Evolutionary conservation across 768 basidiomycete genomes (phyloP), one percentile per base, ranked within the genome.

Genomic region (Neoboletus magnificus): DNA sequence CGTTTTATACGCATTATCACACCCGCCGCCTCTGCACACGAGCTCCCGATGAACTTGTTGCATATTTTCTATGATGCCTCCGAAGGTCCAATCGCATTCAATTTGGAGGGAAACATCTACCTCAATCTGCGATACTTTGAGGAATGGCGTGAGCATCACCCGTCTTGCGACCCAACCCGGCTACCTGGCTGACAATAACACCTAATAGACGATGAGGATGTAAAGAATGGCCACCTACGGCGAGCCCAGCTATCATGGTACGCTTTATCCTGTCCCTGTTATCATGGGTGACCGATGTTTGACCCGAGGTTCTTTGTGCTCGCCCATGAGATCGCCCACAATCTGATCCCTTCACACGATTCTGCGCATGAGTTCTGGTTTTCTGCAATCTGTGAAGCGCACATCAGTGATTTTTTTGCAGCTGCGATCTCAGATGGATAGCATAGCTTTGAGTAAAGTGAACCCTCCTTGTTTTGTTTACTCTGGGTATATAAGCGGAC

Each of bases 331-430:
- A 89, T 92, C 59, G 90, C 90, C 9, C 93, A 96, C 71, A 96
- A 95, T 63, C 73, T 95, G 1, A 86, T 91, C 4, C 78, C 82
- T 35, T 81, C 80, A 0, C 93, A 95, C 61, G 90, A 94, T 68
- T 83, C 89, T 1, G 86, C 92, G 62, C 93, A 95, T 62, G 91
- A 91, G 57, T 96, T 96, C 69, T 96, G 91, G 71, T 93, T 94
- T 63, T 89, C 91, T 32, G 84, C 87, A 3, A 87, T 96, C 27
- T 89, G 88, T 59, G 90, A 95, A 71, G 79, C 76, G 43, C 77
- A 78, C 67, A 64, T 86, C 25, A 58, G 72, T 42, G 58, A 67
- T 9, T 71, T 84, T 20, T 72, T 42, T 16, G 13, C 41, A 42
- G 41, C 23, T 8, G 6, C 3, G 5, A 13, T 20, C 12, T 41